These are phyloP conservation scores for Parietichytrium sp. DNA, from an alignment of 108 stramenopile genomes.

Conservation along the genomic window DNA sequence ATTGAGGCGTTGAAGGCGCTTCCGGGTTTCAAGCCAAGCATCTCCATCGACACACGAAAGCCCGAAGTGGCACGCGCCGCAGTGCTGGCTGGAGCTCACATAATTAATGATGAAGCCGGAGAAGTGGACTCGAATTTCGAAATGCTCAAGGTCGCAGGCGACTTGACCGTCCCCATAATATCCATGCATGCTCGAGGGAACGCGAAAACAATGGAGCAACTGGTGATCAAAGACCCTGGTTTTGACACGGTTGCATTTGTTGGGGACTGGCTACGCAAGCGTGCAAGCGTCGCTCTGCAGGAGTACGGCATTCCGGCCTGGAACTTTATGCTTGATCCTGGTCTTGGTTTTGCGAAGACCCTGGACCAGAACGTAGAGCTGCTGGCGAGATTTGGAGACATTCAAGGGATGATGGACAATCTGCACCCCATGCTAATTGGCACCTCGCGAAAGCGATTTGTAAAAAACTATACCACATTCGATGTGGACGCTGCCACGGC, in stretches of 20 bases:
- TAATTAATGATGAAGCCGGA: conserved; percentile 93
- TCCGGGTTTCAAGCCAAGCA: conserved; percentile 50
- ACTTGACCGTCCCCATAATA: conserved; percentile 75
- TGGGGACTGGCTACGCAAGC: conserved; percentile 57
- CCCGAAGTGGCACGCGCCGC: conserved; percentile 79
- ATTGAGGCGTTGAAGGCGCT: conserved; percentile 69
- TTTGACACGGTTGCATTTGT: conserved; percentile 73
- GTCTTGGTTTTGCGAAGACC: conserved; percentile 94
- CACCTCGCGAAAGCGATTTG: conserved; percentile 87
- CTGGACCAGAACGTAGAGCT: conserved; percentile 71
- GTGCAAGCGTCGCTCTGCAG: conserved; percentile 66
- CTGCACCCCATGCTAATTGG: conserved; percentile 77
- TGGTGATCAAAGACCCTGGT: conserved; percentile 64
- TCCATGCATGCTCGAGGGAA: conserved; percentile 94
- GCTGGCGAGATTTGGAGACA: conserved; percentile 59
- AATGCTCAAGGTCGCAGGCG: conserved; percentile 79
- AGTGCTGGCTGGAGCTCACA: conserved; percentile 83
- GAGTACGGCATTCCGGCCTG: conserved; percentile 75
- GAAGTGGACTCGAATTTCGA: conserved; percentile 73
- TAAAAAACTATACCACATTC: conserved; percentile 69
- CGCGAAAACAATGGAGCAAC: conserved; percentile 80
- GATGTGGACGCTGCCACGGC: conserved; percentile 66
- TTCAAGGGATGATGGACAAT: conserved; percentile 49
- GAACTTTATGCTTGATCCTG: conserved; percentile 85
- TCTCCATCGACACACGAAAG: conserved; percentile 92